Conservation (phyloP, 129 eudicot genomes). For the Flaveria brownii region DNA sequence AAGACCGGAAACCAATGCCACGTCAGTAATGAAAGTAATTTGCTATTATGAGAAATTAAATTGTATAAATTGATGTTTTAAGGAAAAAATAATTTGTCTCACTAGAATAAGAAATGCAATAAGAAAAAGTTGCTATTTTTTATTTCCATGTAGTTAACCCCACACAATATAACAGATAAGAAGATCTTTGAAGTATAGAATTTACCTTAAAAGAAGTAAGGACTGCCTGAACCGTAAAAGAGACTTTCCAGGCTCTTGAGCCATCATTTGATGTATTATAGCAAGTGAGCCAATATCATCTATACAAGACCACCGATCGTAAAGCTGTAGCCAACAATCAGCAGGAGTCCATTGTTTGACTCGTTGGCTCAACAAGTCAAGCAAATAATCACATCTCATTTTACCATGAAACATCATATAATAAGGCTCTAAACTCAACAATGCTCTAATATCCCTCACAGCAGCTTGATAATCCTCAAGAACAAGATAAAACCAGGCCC, state of each 20-base stretch:
- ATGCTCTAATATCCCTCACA: conserved; percentile 58
- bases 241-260: conserved; percentile 65
- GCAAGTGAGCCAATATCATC: conserved; percentile 82
- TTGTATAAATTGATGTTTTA: no score
- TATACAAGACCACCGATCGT: conserved; percentile 78
- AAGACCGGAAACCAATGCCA: neutral
- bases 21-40: neutral
- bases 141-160: neutral
- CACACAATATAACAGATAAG: neutral
- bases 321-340: conserved; percentile 74
- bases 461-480: conserved; percentile 62
- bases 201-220: conserved; percentile 63
- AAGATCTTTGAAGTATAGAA: conserved; percentile 5
- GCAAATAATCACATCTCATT: conserved; percentile 55
- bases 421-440: conserved; percentile 62
- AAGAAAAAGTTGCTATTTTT: neutral
- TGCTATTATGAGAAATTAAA: neutral
- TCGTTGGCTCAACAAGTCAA: conserved; percentile 47
- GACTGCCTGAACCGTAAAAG: conserved; percentile 69
- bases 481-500: conserved; percentile 66
- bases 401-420: conserved; percentile 66
- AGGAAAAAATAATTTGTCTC: neutral
- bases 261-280: conserved; percentile 67
- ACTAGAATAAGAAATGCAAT: neutral
- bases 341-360: conserved; percentile 64